These are phyloP conservation scores for Pseudopithomyces maydicus DNA, from an alignment of 2,329 filamentous ascomycete genomes.

Conservation along the genomic window DNA sequence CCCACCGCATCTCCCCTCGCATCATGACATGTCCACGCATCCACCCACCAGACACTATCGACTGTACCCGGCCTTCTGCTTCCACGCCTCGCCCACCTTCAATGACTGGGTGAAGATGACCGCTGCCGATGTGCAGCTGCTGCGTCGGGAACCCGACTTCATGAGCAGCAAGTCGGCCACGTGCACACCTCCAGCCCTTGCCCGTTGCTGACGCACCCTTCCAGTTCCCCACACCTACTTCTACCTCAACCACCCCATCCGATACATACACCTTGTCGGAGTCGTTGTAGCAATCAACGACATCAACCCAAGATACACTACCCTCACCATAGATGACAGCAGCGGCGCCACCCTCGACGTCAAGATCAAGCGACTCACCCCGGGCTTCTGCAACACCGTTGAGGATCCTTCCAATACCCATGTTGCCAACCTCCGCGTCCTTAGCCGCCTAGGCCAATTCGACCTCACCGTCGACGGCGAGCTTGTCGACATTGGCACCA, in stretches of 20 bases:
- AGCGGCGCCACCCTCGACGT: slow-evolving; percentile 64
- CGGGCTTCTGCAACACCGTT: slow-evolving; percentile 28
- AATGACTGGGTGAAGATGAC: slow-evolving; percentile 67
- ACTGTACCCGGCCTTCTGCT: slow-evolving; percentile 65
- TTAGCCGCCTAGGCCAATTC: slow-evolving; percentile 45
- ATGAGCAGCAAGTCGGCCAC: slow-evolving; percentile 54
- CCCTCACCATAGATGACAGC: slow-evolving; percentile 65
- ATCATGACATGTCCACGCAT: slow-evolving; percentile 44
- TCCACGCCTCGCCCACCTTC: slow-evolving; percentile 64
- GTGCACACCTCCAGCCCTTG: not conserved
- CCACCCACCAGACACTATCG: slow-evolving; percentile 19
- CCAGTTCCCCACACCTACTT: slow-evolving; percentile 62
- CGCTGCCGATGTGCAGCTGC: slow-evolving; percentile 58
- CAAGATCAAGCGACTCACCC: slow-evolving; percentile 51
- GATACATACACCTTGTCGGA: slow-evolving; percentile 53
- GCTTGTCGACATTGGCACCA: slow-evolving; percentile 52
- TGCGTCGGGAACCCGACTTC: slow-evolving; percentile 55
- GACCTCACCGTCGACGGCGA: slow-evolving; percentile 43
- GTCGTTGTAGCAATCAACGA: slow-evolving; percentile 52
- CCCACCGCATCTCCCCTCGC: slow-evolving; percentile 11
- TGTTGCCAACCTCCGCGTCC: slow-evolving; percentile 47
- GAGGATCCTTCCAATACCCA: slow-evolving; percentile 41
- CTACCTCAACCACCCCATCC: slow-evolving; percentile 59
- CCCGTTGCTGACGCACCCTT: not conserved
- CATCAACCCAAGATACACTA: slow-evolving; percentile 44